Evolutionary conservation across 169 alveolate genomes (phyloP), one percentile per base, ranked within the genome.

Genomic region (Plasmodium fragile): DNA sequence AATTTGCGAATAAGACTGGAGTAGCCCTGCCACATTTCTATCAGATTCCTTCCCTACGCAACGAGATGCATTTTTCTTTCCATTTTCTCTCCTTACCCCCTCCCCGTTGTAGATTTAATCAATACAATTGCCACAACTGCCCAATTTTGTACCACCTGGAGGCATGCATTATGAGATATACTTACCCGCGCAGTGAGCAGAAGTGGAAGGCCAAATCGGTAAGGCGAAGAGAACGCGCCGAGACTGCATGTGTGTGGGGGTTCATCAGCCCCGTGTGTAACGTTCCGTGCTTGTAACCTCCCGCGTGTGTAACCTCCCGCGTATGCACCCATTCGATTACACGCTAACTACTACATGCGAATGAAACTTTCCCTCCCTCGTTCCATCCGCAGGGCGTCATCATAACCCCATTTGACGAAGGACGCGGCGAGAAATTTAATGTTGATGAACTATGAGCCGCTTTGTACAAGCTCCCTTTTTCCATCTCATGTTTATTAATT

Each of bases 131-230:
- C 28, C 87, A 77, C 49, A 85, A 85, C 71, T 85, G 93, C 52
- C 93, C 93, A 11, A 85, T 85, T 32, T 70, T 85, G 30, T 34
- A 85, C 30, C 93, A 85, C 22, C 43, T 85, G 70, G 93, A 85
- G 34, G 80, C 87, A n/a, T 85, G 87, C 80, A 85, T 85, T 55
- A 45, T 77, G 53, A 77, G 59, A 16, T 49, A 36, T 4, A 85
- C 49, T 55, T 36, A 73, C 59, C 78, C 39, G 30, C 55, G 32
- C 25, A 65, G 30, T 55, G 87, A 70, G 3, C 85, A 85, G 18
- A 85, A 85, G 80, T 85, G 93, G 93, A 73, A 11, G 65, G 93
- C 93, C 16, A 45, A 77, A 85, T 75, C 93, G 77, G 93, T 85
- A 85, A 83, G 49, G 65, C 25, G 53, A 16, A 13, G 59, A 69